Conservation (phyloP, 495 filamentous ascomycete genomes). For the Penicillium coffeae region DNA sequence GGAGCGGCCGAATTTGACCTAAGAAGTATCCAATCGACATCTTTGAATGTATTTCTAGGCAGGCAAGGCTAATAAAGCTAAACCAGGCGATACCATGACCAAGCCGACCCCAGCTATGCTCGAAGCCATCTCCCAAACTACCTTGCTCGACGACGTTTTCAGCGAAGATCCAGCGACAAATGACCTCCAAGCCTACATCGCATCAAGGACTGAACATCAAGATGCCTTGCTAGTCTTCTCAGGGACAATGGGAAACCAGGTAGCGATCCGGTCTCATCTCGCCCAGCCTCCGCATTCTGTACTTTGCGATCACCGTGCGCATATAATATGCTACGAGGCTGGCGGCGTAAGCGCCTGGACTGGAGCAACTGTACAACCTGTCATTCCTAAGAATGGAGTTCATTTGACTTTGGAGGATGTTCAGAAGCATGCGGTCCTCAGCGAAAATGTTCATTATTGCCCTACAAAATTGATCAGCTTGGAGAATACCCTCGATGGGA, state of each 20-base stretch:
- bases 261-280: conserved; percentile 64
- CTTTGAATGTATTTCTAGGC: background rate
- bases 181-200: conserved; percentile 65
- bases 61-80: too few species aligned
- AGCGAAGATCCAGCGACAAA: conserved; percentile 74
- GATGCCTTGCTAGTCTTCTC: conserved; percentile 64
- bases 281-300: conserved; percentile 67
- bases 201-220: conserved; percentile 66
- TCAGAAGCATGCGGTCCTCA: conserved; percentile 38
- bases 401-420: conserved; percentile 70
- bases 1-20: conserved; percentile 65
- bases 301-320: conserved; percentile 62
- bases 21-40: conserved; percentile 26
- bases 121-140: conserved; percentile 52
- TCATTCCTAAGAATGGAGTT: conserved; percentile 58
- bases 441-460: conserved; percentile 32
- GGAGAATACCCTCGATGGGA: conserved; percentile 31
- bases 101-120: conserved; percentile 83
- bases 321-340: conserved; percentile 70
- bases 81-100: conserved; percentile 78
- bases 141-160: conserved; percentile 80
- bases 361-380: conserved; percentile 55
- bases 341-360: conserved; percentile 61
- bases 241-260: conserved; percentile 83
- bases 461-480: conserved; percentile 32